phyloP scores from a whole-genome alignment of 176 grass and related monocot species.

The Secale cereale region DNA sequence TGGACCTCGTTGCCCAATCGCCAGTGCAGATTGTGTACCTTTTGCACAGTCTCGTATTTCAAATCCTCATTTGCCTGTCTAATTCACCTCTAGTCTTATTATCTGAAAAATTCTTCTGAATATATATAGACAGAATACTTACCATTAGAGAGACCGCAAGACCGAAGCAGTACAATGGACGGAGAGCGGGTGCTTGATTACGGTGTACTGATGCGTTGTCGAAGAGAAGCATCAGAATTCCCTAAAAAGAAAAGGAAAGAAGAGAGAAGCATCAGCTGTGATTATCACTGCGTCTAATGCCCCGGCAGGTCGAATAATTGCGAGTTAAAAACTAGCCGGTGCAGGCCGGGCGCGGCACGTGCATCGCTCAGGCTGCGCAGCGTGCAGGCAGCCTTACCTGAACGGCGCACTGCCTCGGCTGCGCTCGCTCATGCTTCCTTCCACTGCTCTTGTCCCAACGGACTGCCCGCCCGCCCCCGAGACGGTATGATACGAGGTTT shows the following conservation, averaged over 20 bases:
- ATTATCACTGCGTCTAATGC: too few relatives aligned
- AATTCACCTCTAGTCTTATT: not conserved
- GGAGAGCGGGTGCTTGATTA: not conserved
- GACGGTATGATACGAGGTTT: slow-evolving; percentile 20
- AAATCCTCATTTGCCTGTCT: too few relatives aligned
- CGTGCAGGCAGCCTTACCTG: too few relatives aligned
- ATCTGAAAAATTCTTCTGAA: not conserved
- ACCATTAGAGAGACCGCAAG: not conserved
- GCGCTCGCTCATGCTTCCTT: too few relatives aligned
- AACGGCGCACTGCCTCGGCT: not conserved
- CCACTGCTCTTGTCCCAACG: not conserved
- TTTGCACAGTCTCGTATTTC: not conserved
- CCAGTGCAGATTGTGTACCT: not conserved
- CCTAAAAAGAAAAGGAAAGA: too few relatives aligned
- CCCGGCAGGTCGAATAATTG: not conserved
- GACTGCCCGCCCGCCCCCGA: not conserved
- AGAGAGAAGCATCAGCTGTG: too few relatives aligned
- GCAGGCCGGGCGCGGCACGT: not conserved
- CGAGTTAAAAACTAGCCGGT: not conserved
- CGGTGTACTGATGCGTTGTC: not conserved
- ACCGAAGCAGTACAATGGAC: not conserved
- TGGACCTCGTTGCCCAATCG: not conserved
- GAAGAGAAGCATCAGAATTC: too few relatives aligned
- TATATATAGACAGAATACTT: not conserved
- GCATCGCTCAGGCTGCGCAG: not conserved